Evolutionary conservation across 177 flowering plant species (phyloP).

Genomic region (Vitis hybrid): DNA sequence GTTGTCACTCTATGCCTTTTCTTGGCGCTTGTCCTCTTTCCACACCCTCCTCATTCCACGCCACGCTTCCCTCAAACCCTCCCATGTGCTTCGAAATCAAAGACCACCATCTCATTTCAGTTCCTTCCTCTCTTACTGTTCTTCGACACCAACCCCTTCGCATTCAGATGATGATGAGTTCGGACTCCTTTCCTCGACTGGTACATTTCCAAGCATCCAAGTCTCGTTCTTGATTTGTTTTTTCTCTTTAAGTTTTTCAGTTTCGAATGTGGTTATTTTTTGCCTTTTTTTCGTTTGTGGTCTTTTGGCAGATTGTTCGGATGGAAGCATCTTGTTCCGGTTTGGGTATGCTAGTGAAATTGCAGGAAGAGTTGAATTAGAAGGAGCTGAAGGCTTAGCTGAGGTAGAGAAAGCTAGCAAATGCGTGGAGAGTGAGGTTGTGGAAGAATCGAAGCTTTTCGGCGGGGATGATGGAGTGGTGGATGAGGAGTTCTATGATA

Average conservation of each 20-base stretch:
- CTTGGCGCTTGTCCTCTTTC: too few species aligned
- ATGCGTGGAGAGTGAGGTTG: not conserved
- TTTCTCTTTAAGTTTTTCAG: not conserved
- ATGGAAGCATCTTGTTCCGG: slow-evolving; percentile 29
- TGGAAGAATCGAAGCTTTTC: not conserved
- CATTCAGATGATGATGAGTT: not conserved
- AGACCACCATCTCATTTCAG: too few species aligned
- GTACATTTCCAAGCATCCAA: slow-evolving; percentile 1
- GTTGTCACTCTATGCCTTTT: too few species aligned
- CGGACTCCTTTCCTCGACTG: slow-evolving; percentile 16
- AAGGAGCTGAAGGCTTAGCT: not conserved
- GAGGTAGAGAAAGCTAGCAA: not conserved
- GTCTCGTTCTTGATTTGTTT: not conserved
- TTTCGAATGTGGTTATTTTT: not conserved
- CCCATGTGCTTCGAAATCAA: too few species aligned
- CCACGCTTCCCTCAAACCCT: too few species aligned
- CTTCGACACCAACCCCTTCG: not conserved
- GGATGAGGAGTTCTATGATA: too few species aligned
- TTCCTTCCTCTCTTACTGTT: too few species aligned
- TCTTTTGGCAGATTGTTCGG: slow-evolving; percentile 23
- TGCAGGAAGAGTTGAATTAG: not conserved
- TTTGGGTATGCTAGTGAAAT: slow-evolving; percentile 25
- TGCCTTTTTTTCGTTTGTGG: not conserved
- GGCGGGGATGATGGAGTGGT: too few species aligned
- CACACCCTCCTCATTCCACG: too few species aligned